A percentile compares a stretch with the other conserved stretches of the same genome.
Conservation (phyloP, 768 basidiomycete genomes). For the Leccinellum luteum region DNA sequence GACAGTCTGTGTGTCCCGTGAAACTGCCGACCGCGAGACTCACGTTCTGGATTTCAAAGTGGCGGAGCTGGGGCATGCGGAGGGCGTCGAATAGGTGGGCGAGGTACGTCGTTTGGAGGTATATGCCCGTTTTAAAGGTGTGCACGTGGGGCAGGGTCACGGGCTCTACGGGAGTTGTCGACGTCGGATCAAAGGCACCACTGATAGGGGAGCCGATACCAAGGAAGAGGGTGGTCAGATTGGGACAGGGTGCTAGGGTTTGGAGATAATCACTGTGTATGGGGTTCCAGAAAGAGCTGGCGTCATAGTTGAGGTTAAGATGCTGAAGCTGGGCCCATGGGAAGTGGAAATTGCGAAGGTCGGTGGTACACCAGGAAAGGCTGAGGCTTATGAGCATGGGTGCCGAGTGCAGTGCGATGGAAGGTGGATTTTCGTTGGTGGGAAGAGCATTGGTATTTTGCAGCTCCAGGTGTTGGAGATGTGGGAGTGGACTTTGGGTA, state of each 20-base stretch:
- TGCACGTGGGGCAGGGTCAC: constrained; percentile 29
- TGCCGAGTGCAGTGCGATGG: constrained; percentile 24
- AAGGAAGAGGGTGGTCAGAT: constrained; percentile 27
- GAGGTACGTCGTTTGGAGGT: constrained; percentile 28
- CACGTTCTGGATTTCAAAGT: constrained; percentile 29
- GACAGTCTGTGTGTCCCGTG: constrained; percentile 25
- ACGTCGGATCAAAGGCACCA: constrained; percentile 11
- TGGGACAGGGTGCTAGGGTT: constrained; percentile 24
- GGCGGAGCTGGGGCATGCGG: constrained; percentile 23
- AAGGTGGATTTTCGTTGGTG: constrained; percentile 23
- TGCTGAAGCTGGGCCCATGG: constrained; percentile 30
- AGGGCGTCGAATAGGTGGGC: constrained; percentile 25
- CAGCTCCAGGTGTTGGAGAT: constrained; percentile 25
- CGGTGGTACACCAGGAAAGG: constrained; percentile 29
- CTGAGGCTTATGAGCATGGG: constrained; percentile 27
- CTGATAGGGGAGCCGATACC: constrained; percentile 23
- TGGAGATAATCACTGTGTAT: constrained; percentile 29
- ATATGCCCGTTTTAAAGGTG: constrained; percentile 26
- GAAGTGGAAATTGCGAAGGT: constrained; percentile 25
- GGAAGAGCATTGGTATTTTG: constrained; percentile 27
- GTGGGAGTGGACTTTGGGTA: constrained; percentile 23
- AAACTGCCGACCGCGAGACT: constrained; percentile 28
- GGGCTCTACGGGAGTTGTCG: constrained; percentile 4
- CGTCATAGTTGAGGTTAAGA: constrained; percentile 28
- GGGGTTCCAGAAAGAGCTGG: constrained; percentile 28